Conservation (phyloP, 139 green algal species). For the Helicosporidium sp. region DNA sequence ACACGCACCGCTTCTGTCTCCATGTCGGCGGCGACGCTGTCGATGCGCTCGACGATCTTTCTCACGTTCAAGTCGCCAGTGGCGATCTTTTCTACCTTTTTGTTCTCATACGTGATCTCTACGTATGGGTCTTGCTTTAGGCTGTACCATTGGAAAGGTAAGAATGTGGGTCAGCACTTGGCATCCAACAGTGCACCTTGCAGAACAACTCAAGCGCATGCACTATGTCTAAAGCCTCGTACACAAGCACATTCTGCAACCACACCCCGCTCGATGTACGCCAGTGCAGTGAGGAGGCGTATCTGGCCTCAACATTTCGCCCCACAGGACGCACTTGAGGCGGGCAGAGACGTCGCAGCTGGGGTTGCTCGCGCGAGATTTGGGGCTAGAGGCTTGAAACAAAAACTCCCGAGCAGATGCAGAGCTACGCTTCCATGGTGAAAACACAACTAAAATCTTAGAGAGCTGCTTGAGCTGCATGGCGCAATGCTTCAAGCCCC, state of each 20-base stretch:
- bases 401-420: constrained; percentile 19
- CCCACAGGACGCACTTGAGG: constrained; percentile 4
- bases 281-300: no score
- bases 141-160: neutral
- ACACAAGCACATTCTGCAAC: no score
- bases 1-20: constrained; percentile 5
- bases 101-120: constrained; percentile 19
- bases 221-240: no score
- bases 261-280: no score
- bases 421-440: constrained; percentile 8
- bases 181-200: neutral
- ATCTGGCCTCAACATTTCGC: no score
- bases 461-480: constrained; percentile 22
- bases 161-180: no score
- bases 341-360: constrained; percentile 16
- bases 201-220: no score
- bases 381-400: constrained; percentile 1
- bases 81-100: constrained; percentile 10
- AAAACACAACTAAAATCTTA: constrained; percentile 18
- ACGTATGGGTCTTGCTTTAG: constrained; percentile 13
- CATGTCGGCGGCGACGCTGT: constrained; percentile 18
- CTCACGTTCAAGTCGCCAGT: constrained; percentile 10
- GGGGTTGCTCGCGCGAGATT: constrained; percentile 7
- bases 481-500: no score
- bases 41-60: constrained; percentile 13